Conservation (phyloP, 1,284 basidiomycete species). For the Trametes versicolor region DNA sequence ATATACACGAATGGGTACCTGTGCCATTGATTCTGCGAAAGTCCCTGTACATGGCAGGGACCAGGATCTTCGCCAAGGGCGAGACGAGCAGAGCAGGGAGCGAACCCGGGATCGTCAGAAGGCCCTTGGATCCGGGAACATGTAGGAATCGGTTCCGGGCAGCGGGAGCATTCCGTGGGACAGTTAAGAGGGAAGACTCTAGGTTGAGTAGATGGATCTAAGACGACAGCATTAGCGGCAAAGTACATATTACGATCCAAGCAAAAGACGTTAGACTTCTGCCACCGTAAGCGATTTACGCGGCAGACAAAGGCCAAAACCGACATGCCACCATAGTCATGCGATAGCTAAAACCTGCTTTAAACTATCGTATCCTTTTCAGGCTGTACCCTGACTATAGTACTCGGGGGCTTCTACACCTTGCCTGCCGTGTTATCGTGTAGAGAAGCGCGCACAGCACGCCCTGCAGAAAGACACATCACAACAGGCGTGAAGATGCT, state of each 20-base stretch:
- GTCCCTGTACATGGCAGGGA: conserved; percentile 68
- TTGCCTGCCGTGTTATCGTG: too few relatives aligned
- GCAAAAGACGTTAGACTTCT: not conserved
- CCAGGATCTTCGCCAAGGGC: conserved; percentile 59
- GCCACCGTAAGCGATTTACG: too few relatives aligned
- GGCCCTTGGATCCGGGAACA: conserved; percentile 59
- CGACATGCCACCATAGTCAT: too few relatives aligned
- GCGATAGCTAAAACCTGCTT: too few relatives aligned
- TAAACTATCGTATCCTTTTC: too few relatives aligned
- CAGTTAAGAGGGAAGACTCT: conserved; percentile 64
- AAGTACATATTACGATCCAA: not conserved
- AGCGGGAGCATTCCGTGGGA: conserved; percentile 72
- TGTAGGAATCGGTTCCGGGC: conserved; percentile 82
- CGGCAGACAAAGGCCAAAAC: too few relatives aligned
- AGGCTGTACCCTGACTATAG: too few relatives aligned
- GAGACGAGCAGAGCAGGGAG: conserved; percentile 53
- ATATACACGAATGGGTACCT: conserved; percentile 7
- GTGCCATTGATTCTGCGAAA: conserved; percentile 51
- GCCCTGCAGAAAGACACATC: not conserved
- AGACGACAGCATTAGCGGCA: conserved; percentile 11
- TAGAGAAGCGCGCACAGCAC: too few relatives aligned
- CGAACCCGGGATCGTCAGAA: conserved; percentile 59
- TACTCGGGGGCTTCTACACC: too few relatives aligned
- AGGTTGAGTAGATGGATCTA: conserved; percentile 83
- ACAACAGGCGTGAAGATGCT: conserved; percentile 40